Conservation (phyloP, 1,139 yeast genomes). For the Nakaseomyces uthaithaninus region DNA sequence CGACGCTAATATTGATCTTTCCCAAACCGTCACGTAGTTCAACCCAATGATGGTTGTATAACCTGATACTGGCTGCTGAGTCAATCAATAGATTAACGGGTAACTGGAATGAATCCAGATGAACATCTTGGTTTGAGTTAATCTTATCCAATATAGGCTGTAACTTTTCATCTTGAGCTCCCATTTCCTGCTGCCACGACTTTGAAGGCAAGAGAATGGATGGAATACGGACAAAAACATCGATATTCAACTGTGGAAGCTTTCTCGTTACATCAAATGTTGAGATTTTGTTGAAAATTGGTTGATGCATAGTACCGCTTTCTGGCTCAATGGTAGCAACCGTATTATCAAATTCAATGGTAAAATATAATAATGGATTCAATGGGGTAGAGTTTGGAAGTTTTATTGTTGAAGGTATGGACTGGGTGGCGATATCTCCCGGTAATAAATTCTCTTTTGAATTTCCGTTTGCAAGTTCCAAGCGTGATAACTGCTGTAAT, state of each 20-base stretch:
- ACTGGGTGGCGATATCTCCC: constrained; percentile 31
- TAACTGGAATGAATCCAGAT: constrained; percentile 29
- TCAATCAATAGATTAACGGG: constrained; percentile 33
- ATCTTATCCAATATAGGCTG: constrained; percentile 32
- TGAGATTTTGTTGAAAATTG: constrained; percentile 77
- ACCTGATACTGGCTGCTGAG: constrained; percentile 32
- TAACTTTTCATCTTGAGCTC: constrained; percentile 19
- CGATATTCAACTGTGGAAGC: constrained; percentile 49
- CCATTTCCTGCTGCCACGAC: constrained; percentile 30
- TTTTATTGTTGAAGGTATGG: constrained; percentile 57
- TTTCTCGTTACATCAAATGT: constrained; percentile 78
- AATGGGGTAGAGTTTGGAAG: constrained; percentile 43
- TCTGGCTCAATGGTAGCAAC: constrained; percentile 73
- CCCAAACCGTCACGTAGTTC: constrained; percentile 32
- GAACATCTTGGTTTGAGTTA: constrained; percentile 36
- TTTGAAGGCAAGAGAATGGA: constrained; percentile 47
- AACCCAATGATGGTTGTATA: constrained; percentile 42
- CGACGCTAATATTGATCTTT: constrained; percentile 54
- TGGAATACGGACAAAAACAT: constrained; percentile 69
- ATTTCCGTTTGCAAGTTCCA: constrained; percentile 18
- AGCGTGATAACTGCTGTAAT: constrained; percentile 18
- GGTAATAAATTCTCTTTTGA: constrained; percentile 22
- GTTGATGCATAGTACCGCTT: constrained; percentile 54
- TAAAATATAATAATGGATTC: constrained; percentile 54
- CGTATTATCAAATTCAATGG: constrained; percentile 70